A percentile compares a stretch with the other conserved stretches of the same genome.
Conservation (phyloP, 306 rosid genomes). For the Cicer bijugum region DNA sequence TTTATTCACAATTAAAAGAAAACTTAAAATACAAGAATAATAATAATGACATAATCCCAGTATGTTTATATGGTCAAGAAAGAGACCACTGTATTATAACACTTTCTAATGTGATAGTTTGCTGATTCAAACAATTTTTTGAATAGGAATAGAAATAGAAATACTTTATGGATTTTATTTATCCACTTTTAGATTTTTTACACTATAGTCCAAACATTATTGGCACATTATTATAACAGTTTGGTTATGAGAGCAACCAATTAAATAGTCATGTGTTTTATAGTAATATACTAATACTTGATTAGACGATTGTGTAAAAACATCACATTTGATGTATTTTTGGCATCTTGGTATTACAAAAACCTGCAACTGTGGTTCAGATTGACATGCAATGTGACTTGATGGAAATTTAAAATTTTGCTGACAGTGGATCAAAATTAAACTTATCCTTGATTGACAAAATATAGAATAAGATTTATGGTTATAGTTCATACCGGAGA, state of each 20-base stretch:
- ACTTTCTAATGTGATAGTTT: background rate
- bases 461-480: constrained; percentile 20
- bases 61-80: constrained; percentile 17
- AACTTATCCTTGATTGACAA: background rate
- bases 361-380: background rate
- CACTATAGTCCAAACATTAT: no score
- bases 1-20: constrained; percentile 7
- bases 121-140: background rate
- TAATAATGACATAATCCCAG: background rate
- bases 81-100: constrained; percentile 12
- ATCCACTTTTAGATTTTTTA: no score
- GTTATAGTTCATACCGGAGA: constrained; percentile 65
- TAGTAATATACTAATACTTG: background rate
- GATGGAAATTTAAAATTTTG: background rate
- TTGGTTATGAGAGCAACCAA: no score
- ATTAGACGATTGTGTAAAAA: background rate
- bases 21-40: background rate
- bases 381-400: background rate
- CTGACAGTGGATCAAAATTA: constrained; percentile 6
- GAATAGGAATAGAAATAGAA: no score
- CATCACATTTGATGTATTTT: background rate
- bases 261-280: background rate
- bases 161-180: no score
- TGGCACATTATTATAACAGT: no score
- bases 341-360: background rate